phyloP scores from a whole-genome alignment of 495 filamentous ascomycete genomes.

The Terfezia claveryi region DNA sequence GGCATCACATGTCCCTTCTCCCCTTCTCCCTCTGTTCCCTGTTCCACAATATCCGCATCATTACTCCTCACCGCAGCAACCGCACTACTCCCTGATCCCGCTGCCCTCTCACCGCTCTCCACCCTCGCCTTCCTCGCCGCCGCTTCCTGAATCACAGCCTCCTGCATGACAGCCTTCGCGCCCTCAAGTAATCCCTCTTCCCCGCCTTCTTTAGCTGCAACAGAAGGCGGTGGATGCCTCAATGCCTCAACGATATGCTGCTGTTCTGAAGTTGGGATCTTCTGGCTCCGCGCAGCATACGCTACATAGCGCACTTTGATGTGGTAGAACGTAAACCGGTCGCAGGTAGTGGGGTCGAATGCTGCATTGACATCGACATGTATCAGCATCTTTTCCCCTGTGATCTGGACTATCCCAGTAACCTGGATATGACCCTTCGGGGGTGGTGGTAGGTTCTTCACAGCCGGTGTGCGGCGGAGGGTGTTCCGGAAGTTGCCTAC shows the following conservation, averaged over 20 bases:
- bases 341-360: conserved; percentile 12
- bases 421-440: conserved; percentile 14
- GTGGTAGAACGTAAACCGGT: conserved; percentile 7
- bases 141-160: not conserved
- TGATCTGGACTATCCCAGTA: conserved; percentile 14
- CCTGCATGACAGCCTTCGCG: not conserved
- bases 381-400: conserved; percentile 9
- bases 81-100: not conserved
- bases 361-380: conserved; percentile 11
- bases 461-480: conserved; percentile 1
- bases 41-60: not conserved
- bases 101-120: not conserved
- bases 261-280: not conserved
- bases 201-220: not conserved
- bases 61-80: not conserved
- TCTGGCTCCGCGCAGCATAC: not conserved
- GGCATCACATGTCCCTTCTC: not conserved
- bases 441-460: conserved; percentile 4
- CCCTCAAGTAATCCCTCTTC: not conserved
- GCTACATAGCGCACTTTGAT: conserved; percentile 12
- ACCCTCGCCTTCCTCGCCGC: not conserved
- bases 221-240: not conserved
- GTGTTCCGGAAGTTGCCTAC: conserved; percentile 1
- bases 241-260: no score
- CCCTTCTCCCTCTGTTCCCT: not conserved